Base-by-base conservation (phyloP, 2,329 filamentous ascomycete genomes). In the Clarireedia paspali region DNA sequence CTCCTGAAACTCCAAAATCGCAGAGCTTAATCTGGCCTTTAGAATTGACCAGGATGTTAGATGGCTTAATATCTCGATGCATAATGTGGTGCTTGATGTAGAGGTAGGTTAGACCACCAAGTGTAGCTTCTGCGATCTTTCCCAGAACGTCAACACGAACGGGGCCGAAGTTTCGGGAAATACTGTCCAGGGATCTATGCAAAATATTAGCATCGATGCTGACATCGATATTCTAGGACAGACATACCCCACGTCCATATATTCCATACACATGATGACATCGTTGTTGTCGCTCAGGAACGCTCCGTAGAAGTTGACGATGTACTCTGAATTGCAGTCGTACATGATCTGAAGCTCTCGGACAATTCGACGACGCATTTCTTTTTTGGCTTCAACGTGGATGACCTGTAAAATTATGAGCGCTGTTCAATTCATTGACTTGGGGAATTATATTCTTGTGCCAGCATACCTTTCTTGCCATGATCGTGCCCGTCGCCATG, bases 251-350 rank as follows among this genome's bases (percentile, higher is more conserved):
- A 92, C 90, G 73, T 99, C 94, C 90, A 96, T 96, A 71, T 99
- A 97, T 72, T 99, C 94, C 94, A 99, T 99, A 72, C 94, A 99
- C 86, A 99, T 92, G 65, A 97, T 95, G 57, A 99, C 95, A 74
- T 99, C 94, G 69, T 95, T 92, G 60, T 91, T 91, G 68, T 95
- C 89, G 70, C 96, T 97, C 68, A 97, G 82, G 70, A 97, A 99
- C 39, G 94, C 94, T 59, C 94, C 94, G 68, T 97, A 97, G 73
- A 96, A 99, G 54, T 88, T 96, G 59, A 99, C 94, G 67, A 99
- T 97, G 72, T 95, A 91, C 59, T 94, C 89, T 23, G 89, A 96
- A 68, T 96, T 94, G 73, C 94, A 99, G 68, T 95, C 90, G 70
- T 96, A 91, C 85, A 97, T 97, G 63, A 99, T 96, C 70, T 96